Conservation (phyloP, 805 yeast species). For the Sugiyamaella lignohabitans region DNA sequence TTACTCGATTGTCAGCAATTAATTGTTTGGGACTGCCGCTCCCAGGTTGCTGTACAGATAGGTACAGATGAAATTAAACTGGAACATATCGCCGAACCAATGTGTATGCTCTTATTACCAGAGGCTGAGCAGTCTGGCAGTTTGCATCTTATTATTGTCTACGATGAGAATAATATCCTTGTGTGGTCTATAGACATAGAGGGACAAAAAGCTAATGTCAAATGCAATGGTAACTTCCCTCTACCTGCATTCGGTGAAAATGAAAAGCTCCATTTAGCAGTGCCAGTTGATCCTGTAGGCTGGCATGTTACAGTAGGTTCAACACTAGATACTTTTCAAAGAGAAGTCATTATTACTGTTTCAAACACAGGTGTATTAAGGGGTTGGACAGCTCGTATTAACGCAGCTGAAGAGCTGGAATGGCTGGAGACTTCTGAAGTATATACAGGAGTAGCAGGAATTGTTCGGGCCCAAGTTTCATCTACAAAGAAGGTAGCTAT, state of each 20-base stretch:
- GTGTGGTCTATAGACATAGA: constrained; percentile 13
- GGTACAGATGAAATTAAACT: background rate
- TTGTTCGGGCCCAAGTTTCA: constrained; percentile 61
- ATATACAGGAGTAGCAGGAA: constrained; percentile 48
- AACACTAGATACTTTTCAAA: constrained; percentile 29
- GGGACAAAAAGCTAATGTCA: constrained; percentile 2
- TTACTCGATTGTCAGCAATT: constrained; percentile 38
- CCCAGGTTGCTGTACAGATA: constrained; percentile 8
- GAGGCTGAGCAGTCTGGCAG: constrained; percentile 22
- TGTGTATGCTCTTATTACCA: constrained; percentile 35
- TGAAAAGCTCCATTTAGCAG: constrained; percentile 37
- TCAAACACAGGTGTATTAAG: constrained; percentile 45
- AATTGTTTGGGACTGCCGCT: constrained; percentile 56
- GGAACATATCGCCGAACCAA: constrained; percentile 14
- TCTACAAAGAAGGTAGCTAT: constrained; percentile 71
- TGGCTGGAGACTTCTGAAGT: constrained; percentile 52
- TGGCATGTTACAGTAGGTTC: constrained; percentile 36
- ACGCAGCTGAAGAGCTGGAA: constrained; percentile 25
- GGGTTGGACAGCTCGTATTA: constrained; percentile 41
- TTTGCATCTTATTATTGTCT: constrained; percentile 19
- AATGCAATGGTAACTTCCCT: constrained; percentile 14
- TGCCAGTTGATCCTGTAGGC: constrained; percentile 65
- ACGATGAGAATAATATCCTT: constrained; percentile 18
- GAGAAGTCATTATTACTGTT: constrained; percentile 54
- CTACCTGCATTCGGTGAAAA: constrained; percentile 15